phyloP scores from a whole-genome alignment of 768 basidiomycete genomes.

The Phylloporus arenicola region DNA sequence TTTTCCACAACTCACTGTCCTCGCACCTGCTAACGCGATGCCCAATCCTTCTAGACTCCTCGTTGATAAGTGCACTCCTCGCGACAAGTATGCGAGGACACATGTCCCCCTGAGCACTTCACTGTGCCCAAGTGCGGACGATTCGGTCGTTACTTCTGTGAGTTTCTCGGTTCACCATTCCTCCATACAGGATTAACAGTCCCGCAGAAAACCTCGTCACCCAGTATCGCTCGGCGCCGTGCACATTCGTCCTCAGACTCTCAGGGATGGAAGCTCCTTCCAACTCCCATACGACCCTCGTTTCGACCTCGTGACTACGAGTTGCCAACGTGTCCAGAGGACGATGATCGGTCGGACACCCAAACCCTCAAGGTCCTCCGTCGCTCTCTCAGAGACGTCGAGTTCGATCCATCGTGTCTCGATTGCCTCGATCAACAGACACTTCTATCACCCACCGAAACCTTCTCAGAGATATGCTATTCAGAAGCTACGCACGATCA shows the following conservation, averaged over 20 bases:
- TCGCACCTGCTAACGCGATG: constrained; percentile 8
- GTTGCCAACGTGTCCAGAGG: constrained; percentile 26
- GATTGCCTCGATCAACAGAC: constrained; percentile 40
- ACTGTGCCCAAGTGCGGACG: constrained; percentile 25
- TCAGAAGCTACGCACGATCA: constrained; percentile 35
- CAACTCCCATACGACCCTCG: constrained; percentile 30
- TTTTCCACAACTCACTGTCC: background rate
- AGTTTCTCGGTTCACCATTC: background rate
- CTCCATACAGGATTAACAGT: background rate
- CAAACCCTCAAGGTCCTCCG: constrained; percentile 31
- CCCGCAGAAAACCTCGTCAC: constrained; percentile 15
- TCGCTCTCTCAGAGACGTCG: constrained; percentile 32
- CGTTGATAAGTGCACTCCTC: constrained; percentile 32
- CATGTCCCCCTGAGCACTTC: constrained; percentile 26
- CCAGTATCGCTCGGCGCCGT: constrained; percentile 21
- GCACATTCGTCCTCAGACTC: constrained; percentile 32
- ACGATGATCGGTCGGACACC: constrained; percentile 23
- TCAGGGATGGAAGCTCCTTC: constrained; percentile 28
- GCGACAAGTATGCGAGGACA: constrained; percentile 30
- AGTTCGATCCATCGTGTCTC: constrained; percentile 38
- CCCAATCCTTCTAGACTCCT: constrained; percentile 24
- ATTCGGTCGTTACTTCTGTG: constrained; percentile 22
- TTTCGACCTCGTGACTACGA: constrained; percentile 33
- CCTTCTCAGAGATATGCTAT: constrained; percentile 42
- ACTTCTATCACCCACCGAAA: constrained; percentile 34